A percentile compares a stretch with the other conserved stretches of the same genome.
These are phyloP conservation scores for Debaryomyces singareniensis DNA, from an alignment of 1,139 yeast species.

Conservation along the genomic window DNA sequence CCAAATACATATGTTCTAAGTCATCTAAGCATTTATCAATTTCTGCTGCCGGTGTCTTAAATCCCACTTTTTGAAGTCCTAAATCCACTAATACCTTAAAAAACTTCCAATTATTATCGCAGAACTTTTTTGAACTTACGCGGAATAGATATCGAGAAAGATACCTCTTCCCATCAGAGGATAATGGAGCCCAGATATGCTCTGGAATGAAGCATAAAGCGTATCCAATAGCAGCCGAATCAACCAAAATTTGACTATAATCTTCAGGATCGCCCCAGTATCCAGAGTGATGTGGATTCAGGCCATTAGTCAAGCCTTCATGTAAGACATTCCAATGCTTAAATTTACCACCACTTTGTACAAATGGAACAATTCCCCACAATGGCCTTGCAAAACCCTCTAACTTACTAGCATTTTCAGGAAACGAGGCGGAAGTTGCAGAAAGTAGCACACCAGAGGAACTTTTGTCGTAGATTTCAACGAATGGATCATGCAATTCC, in stretches of 20 bases:
- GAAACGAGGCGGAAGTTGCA: too few relatives aligned
- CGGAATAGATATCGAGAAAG: slow-evolving; percentile 10
- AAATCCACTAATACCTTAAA: slow-evolving; percentile 18
- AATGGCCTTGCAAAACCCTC: slow-evolving; percentile 21
- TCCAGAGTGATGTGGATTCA: slow-evolving; percentile 16
- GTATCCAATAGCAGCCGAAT: slow-evolving; percentile 20
- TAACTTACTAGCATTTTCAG: slow-evolving; percentile 15
- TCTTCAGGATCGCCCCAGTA: slow-evolving; percentile 18
- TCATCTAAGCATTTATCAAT: slow-evolving; percentile 8
- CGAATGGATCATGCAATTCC: too few relatives aligned
- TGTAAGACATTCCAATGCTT: slow-evolving; percentile 7
- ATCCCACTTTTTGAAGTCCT: slow-evolving; percentile 17
- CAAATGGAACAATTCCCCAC: slow-evolving; percentile 21
- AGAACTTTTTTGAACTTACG: slow-evolving; percentile 10
- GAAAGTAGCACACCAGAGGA: too few relatives aligned
- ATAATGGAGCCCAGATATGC: slow-evolving; percentile 18
- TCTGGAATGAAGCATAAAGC: slow-evolving; percentile 15
- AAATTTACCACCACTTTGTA: slow-evolving; percentile 16
- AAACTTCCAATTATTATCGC: slow-evolving; percentile 19
- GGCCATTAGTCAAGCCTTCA: slow-evolving; percentile 17
- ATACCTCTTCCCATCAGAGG: slow-evolving; percentile 10
- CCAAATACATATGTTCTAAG: slow-evolving; percentile 15
- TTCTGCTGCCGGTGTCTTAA: too few relatives aligned
- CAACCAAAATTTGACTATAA: slow-evolving; percentile 18
- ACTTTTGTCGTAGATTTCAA: too few relatives aligned